Evolutionary conservation across 371 early-diverging fungal genomes (phyloP), one percentile per base, ranked within the genome.

Genomic region (Syncephalastrum sp.): DNA sequence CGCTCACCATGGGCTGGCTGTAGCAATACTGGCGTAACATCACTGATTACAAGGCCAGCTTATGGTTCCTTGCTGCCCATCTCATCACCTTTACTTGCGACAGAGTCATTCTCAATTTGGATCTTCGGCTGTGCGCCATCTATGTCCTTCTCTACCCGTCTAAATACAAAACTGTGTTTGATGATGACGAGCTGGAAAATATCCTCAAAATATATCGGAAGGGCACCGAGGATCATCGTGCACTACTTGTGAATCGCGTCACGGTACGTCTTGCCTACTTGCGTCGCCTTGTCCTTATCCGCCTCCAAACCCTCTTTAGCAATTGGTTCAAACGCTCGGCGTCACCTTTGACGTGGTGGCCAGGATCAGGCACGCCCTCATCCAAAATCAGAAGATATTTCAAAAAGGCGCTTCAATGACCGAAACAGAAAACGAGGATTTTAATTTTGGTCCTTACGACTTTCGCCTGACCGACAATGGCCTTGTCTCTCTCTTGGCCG

Each of bases 381-480:
- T 43, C 21, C 51, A 7, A 44, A 10, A 16, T 5, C 13, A 8
- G 38, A 16, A 27, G 47, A 45, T 16, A 21, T 45, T 29, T 33
- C 41, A 33, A 53, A n/a, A 54, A 57, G 5, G 10, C 24, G 21
- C 38, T 10, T 33, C 38, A 0, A 10, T 2, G 5, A 10, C 38
- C 38, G 44, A 16, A 24, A 38, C 24, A 5, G 43, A 53, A 25
- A 49, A 15, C 15, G 19, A n/a, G 0, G 50, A 44, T 33, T 33
- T 33, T 13, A 29, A 16, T 3, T 41, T 55, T 24, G 44, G 50
- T n/a, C 41, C 42, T 13, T 41, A 46, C 12, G 21, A 24, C n/a
- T 57, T 41, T 25, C 54, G 59, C 5, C 7, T 63, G n/a, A 49
- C 58, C 1, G 42, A 58, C 16, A n/a, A 50, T 5, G 54, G 63